Conservation (phyloP, 1,139 yeast genomes). For the Entelexis paramagnoliae region DNA sequence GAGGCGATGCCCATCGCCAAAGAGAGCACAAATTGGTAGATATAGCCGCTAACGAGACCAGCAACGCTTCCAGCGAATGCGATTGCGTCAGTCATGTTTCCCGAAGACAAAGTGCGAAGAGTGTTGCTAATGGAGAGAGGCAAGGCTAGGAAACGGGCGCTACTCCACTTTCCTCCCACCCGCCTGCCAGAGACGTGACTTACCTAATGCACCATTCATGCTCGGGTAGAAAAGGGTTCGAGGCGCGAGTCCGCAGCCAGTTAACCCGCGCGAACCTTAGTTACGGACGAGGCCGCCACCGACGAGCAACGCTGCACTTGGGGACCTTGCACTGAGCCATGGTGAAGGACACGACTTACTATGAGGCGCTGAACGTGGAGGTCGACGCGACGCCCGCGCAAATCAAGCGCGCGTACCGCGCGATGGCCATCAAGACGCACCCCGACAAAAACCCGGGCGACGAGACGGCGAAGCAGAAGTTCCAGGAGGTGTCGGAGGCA, state of each 20-base stretch:
- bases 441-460: slow-evolving; percentile 94
- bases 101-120: neutral
- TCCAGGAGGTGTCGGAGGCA: slow-evolving; percentile 59
- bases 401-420: slow-evolving; percentile 87
- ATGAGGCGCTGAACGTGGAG: slow-evolving; percentile 60
- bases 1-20: slow-evolving; percentile 9
- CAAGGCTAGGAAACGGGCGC: neutral
- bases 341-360: slow-evolving; percentile 92
- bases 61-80: slow-evolving; percentile 6
- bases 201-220: neutral
- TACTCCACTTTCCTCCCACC: neutral
- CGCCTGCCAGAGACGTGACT: neutral
- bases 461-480: slow-evolving; percentile 60
- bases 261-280: neutral
- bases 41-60: slow-evolving; percentile 11
- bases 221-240: slow-evolving; percentile 2
- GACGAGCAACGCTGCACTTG: neutral
- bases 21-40: slow-evolving; percentile 7
- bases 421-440: slow-evolving; percentile 77
- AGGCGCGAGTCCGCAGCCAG: neutral
- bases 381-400: slow-evolving; percentile 69
- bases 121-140: neutral
- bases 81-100: slow-evolving; percentile 1
- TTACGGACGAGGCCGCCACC: neutral
- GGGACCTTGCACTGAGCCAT: slow-evolving; percentile 31